Evolutionary conservation across 768 basidiomycete species (phyloP).

Genomic region (Lanmaoa pseudosensibilis): DNA sequence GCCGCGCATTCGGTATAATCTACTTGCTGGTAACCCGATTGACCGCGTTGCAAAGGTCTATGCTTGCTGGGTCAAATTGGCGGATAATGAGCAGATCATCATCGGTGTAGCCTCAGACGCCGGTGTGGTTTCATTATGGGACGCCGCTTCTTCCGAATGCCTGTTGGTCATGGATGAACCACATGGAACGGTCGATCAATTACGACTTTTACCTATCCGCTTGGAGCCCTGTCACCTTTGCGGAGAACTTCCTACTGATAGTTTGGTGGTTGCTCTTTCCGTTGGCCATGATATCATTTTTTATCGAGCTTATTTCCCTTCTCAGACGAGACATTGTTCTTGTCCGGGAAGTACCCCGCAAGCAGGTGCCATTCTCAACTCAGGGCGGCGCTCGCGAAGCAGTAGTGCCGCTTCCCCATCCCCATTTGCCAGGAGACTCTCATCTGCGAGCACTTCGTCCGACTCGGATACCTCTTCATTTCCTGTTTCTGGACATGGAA

Average conservation of each 20-base stretch:
- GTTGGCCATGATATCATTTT: slow-evolving; percentile 63
- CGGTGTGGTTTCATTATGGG: slow-evolving; percentile 77
- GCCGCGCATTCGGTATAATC: slow-evolving; percentile 44
- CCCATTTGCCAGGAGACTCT: slow-evolving; percentile 52
- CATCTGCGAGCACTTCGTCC: slow-evolving; percentile 40
- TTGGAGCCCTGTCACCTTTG: slow-evolving; percentile 68
- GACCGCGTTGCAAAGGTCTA: slow-evolving; percentile 57
- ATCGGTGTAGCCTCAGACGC: slow-evolving; percentile 62
- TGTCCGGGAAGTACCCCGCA: slow-evolving; percentile 56
- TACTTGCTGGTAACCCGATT: slow-evolving; percentile 58
- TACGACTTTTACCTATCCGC: slow-evolving; percentile 59
- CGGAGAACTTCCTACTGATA: slow-evolving; percentile 63
- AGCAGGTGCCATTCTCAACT: slow-evolving; percentile 43
- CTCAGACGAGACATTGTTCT: slow-evolving; percentile 62
- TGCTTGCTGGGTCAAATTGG: slow-evolving; percentile 52
- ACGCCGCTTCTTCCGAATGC: slow-evolving; percentile 61
- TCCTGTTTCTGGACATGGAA: slow-evolving; percentile 79
- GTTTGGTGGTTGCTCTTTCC: slow-evolving; percentile 65
- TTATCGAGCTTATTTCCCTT: slow-evolving; percentile 60
- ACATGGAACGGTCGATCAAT: slow-evolving; percentile 54
- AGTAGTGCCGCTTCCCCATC: slow-evolving; percentile 51
- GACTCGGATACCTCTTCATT: slow-evolving; percentile 53
- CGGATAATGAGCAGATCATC: slow-evolving; percentile 50
- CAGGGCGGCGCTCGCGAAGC: slow-evolving; percentile 61
- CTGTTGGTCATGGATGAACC: slow-evolving; percentile 61